Conservation (phyloP, 257 asterid species). For the Asclepias syriaca region DNA sequence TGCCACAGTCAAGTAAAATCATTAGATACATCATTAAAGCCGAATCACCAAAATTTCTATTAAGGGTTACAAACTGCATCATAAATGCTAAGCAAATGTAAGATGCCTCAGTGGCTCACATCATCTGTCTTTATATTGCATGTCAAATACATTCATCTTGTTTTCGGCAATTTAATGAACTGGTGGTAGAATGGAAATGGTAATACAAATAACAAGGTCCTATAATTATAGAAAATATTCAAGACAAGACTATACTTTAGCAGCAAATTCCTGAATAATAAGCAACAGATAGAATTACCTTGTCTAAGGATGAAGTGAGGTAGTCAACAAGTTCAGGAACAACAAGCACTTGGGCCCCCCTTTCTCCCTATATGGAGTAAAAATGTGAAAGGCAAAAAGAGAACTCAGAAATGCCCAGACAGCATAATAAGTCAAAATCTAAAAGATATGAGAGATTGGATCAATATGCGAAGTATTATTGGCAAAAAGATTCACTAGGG, state of each 20-base stretch:
- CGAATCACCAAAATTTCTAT: background rate
- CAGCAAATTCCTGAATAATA: background rate
- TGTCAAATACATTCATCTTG: background rate
- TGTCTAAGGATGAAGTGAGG: constrained; percentile 60
- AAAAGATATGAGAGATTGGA: background rate
- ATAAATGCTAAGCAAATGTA: background rate
- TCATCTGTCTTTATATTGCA: background rate
- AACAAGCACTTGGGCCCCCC: constrained; percentile 83
- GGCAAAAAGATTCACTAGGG: background rate
- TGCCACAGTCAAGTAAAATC: constrained; percentile 23
- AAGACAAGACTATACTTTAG: background rate
- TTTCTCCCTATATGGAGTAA: constrained; percentile 59
- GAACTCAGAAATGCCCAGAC: background rate
- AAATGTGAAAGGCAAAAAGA: constrained; percentile 5
- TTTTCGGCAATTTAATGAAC: background rate
- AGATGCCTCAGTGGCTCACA: background rate
- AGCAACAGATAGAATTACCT: constrained; percentile 38
- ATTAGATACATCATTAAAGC: background rate
- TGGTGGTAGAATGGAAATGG: background rate
- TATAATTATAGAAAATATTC: background rate
- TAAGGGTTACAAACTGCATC: background rate
- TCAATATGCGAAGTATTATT: background rate
- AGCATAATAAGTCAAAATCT: background rate
- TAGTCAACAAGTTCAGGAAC: constrained; percentile 92
- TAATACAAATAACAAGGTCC: background rate